Conservation (phyloP, 108 stramenopile genomes). For the Phaeodactylum tricornutum region DNA sequence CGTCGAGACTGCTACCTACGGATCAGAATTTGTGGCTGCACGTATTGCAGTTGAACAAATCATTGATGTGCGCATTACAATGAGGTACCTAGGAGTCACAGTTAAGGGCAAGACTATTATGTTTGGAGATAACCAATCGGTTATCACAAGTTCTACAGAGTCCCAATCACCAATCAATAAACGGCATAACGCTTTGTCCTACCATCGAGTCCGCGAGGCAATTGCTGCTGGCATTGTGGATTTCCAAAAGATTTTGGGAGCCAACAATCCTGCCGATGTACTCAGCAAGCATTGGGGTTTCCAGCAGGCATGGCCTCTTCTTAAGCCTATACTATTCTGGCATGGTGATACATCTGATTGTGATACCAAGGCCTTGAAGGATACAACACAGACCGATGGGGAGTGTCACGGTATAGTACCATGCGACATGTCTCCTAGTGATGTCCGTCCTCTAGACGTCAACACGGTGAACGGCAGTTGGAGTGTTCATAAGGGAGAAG, state of each 20-base stretch:
- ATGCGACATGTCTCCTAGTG: no score
- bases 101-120: constrained; percentile 18
- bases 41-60: constrained; percentile 13
- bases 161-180: constrained; percentile 5
- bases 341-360: neutral
- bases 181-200: constrained; percentile 10
- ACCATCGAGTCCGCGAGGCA: constrained; percentile 15
- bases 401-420: no score
- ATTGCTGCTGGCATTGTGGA: constrained; percentile 7
- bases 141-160: constrained; percentile 10
- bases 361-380: neutral
- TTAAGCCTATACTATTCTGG: neutral
- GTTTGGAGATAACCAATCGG: constrained; percentile 28
- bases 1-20: constrained; percentile 24
- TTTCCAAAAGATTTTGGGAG: constrained; percentile 4
- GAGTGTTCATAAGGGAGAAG: no score
- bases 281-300: constrained; percentile 11
- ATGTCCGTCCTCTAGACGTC: no score
- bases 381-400: no score
- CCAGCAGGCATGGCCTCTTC: neutral
- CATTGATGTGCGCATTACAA: constrained; percentile 13
- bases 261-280: constrained; percentile 9
- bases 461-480: no score
- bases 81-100: constrained; percentile 18
- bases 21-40: constrained; percentile 26